Conservation (phyloP, 2,329 filamentous ascomycete species). For the Sphaerulina populicola region DNA sequence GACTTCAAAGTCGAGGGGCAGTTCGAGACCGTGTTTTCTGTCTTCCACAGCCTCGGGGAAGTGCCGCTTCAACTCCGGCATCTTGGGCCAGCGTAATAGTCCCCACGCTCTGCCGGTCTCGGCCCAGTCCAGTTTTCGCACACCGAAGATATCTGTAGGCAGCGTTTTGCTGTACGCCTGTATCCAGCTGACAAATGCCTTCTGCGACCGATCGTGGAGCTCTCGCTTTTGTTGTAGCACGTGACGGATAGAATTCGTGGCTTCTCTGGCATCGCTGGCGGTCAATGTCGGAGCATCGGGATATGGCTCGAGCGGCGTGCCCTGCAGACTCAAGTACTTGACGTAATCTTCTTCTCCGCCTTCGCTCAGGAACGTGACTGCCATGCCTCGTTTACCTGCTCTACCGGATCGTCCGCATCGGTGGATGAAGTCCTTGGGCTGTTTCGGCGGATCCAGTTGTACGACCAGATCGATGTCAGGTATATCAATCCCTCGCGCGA, state of each 20-base stretch:
- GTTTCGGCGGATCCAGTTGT: slow-evolving; percentile 75
- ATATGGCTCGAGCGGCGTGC: slow-evolving; percentile 29
- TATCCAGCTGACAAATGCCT: slow-evolving; percentile 88
- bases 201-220: slow-evolving; percentile 78
- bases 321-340: slow-evolving; percentile 57
- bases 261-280: slow-evolving; percentile 51
- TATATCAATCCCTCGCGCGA: slow-evolving; percentile 83
- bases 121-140: slow-evolving; percentile 74
- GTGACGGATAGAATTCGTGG: slow-evolving; percentile 54
- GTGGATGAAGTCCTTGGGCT: slow-evolving; percentile 75
- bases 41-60: slow-evolving; percentile 34
- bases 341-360: slow-evolving; percentile 86
- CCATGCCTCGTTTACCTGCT: slow-evolving; percentile 64
- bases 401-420: slow-evolving; percentile 56
- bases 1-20: slow-evolving; percentile 32
- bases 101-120: slow-evolving; percentile 78
- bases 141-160: slow-evolving; percentile 81
- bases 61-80: slow-evolving; percentile 64
- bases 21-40: slow-evolving; percentile 33
- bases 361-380: slow-evolving; percentile 75
- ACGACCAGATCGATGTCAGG: slow-evolving; percentile 85
- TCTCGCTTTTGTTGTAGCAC: slow-evolving; percentile 54
- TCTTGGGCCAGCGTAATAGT: slow-evolving; percentile 75
- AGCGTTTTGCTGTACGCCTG: slow-evolving; percentile 86
- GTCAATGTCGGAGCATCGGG: slow-evolving; percentile 42